phyloP scores from a whole-genome alignment of 2,329 filamentous ascomycete genomes.

The Alternaria ethzedia region DNA sequence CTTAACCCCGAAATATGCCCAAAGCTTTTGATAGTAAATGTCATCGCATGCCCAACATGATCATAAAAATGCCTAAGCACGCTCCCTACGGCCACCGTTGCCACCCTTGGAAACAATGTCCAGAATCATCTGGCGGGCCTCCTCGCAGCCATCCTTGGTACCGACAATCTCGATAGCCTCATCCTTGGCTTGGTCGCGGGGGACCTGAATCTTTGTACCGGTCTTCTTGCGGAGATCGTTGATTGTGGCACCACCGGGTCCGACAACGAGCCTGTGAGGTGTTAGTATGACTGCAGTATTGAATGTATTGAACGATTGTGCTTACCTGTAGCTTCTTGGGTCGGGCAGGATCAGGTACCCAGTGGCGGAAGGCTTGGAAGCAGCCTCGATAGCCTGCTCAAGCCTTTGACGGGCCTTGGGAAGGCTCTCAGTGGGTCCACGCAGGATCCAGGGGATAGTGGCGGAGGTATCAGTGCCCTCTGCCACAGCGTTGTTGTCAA shows the following conservation, averaged over 20 bases:
- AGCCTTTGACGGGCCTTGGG: constrained; percentile 81
- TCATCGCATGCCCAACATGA: neutral
- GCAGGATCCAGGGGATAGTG: constrained; percentile 88
- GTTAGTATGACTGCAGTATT: constrained; percentile 7
- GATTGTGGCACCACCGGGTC: constrained; percentile 86
- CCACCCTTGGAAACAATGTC: constrained; percentile 67
- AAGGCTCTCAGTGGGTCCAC: constrained; percentile 77
- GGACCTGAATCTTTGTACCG: constrained; percentile 92
- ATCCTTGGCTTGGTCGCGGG: constrained; percentile 73
- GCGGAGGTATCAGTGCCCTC: constrained; percentile 59
- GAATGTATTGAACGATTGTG: neutral
- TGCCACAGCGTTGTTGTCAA: constrained; percentile 64
- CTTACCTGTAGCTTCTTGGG: constrained; percentile 74
- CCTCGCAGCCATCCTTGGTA: constrained; percentile 77
- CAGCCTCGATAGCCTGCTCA: constrained; percentile 73
- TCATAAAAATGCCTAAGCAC: neutral
- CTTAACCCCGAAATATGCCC: neutral
- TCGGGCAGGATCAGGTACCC: constrained; percentile 92
- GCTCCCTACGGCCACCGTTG: constrained; percentile 33
- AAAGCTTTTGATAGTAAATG: neutral
- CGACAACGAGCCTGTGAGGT: constrained; percentile 74
- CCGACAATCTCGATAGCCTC: constrained; percentile 94
- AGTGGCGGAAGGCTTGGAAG: constrained; percentile 71
- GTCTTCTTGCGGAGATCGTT: constrained; percentile 92
- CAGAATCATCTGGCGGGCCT: constrained; percentile 87